phyloP scores from a whole-genome alignment of 441 rosid genomes.

The Omphalea diandra region DNA sequence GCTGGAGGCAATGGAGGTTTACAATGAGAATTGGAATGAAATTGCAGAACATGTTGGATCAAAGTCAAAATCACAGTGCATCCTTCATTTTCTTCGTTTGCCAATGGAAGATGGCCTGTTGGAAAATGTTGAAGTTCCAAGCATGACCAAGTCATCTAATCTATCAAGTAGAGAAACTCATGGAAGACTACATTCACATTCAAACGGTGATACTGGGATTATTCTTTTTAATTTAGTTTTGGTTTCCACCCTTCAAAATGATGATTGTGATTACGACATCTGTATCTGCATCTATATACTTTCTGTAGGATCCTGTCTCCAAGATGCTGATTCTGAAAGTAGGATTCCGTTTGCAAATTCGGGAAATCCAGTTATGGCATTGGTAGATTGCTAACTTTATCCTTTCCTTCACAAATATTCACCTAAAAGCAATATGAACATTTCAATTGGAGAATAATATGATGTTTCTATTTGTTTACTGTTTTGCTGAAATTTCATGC shows the following conservation, averaged over 20 bases:
- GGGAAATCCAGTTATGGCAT: constrained; percentile 85
- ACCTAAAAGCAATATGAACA: not conserved
- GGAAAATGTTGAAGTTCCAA: constrained; percentile 79
- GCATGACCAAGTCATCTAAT: constrained; percentile 32
- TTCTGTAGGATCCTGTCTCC: constrained; percentile 45
- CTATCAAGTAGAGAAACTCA: constrained; percentile 51
- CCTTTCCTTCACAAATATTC: constrained; percentile 4
- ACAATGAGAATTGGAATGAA: constrained; percentile 81
- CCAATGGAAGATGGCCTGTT: constrained; percentile 81
- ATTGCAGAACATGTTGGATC: constrained; percentile 88
- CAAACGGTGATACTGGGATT: constrained; percentile 65
- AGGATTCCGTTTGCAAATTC: constrained; percentile 82
- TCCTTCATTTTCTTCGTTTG: constrained; percentile 82
- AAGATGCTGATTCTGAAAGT: constrained; percentile 52
- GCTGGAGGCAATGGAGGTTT: constrained; percentile 89
- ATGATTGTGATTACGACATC: constrained; percentile 9
- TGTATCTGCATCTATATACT: constrained; percentile 20
- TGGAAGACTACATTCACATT: constrained; percentile 38
- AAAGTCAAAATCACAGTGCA: constrained; percentile 93
- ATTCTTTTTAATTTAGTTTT: constrained; percentile 18
- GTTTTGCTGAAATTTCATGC: too few relatives aligned
- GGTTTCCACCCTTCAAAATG: constrained; percentile 14
- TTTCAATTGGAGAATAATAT: too few relatives aligned
- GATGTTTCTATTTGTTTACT: too few relatives aligned
- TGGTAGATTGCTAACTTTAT: constrained; percentile 46